Conservation (phyloP, 2,329 filamentous ascomycete species). For the Celoporthe dispersa region DNA sequence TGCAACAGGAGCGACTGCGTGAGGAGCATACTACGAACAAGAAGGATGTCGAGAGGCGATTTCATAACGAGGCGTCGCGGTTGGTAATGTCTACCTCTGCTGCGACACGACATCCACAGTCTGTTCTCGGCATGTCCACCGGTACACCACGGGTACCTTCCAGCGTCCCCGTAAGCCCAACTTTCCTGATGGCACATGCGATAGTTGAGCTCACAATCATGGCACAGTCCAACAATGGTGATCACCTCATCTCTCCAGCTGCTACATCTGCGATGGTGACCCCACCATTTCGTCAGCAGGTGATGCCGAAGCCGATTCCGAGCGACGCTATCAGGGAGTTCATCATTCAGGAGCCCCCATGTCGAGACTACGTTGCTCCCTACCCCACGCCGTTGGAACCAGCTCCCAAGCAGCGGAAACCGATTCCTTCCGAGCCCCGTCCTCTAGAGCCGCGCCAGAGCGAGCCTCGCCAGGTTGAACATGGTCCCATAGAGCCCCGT, state of each 20-base stretch:
- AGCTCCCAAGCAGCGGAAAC: background rate
- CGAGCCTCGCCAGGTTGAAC: background rate
- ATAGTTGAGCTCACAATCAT: background rate
- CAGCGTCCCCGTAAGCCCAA: background rate
- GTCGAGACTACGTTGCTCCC: conserved; percentile 10
- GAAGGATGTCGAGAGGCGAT: conserved; percentile 21
- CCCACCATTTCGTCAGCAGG: conserved; percentile 5
- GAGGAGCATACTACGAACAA: conserved; percentile 22
- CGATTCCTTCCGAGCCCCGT: conserved; percentile 8
- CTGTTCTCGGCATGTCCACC: background rate
- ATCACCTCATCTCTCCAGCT: conserved; percentile 8
- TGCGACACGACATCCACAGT: background rate
- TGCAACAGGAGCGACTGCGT: conserved; percentile 25
- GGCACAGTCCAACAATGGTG: conserved; percentile 3
- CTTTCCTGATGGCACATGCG: no score
- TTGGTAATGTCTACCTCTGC: conserved; percentile 9
- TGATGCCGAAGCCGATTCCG: conserved; percentile 5
- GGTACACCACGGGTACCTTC: background rate
- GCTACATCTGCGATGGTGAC: background rate
- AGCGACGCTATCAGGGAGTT: conserved; percentile 13
- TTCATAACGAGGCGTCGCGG: conserved; percentile 23
- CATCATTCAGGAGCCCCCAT: background rate
- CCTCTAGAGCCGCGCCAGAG: conserved; percentile 1
- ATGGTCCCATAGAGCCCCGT: background rate
- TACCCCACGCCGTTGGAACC: conserved; percentile 13